phyloP scores from a whole-genome alignment of 495 filamentous ascomycete species.

The Penicillium atrosanguineum region DNA sequence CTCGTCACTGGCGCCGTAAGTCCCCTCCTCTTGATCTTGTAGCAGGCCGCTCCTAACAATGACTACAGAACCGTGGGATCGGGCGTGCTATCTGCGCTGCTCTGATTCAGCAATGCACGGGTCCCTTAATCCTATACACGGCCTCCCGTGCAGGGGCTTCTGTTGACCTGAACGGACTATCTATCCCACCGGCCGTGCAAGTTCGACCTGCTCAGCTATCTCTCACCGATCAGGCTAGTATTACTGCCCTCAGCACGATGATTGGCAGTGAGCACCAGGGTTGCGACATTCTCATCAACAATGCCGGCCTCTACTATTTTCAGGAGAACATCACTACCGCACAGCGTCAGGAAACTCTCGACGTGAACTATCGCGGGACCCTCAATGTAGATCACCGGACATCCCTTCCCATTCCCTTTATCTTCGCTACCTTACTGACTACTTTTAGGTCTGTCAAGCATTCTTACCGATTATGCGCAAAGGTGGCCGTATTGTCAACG shows the following conservation, averaged over 20 bases:
- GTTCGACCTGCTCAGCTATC: not conserved
- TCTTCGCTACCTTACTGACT: too few relatives aligned
- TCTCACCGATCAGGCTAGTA: not conserved
- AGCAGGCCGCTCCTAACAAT: conserved; percentile 14
- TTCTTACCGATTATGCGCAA: conserved; percentile 10
- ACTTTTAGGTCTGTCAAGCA: conserved; percentile 3
- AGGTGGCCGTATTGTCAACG: conserved; percentile 28
- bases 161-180: not conserved
- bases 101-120: not conserved
- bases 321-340: conserved; percentile 1
- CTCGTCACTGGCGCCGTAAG: too few relatives aligned
- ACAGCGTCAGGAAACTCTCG: not conserved
- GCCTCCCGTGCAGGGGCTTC: not conserved
- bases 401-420: too few relatives aligned
- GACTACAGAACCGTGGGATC: conserved; percentile 1
- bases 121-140: not conserved
- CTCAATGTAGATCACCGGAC: conserved; percentile 6
- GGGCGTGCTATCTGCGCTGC: conserved; percentile 3
- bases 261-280: not conserved
- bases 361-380: conserved; percentile 1
- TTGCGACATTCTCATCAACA: conserved; percentile 2
- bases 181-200: not conserved
- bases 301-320: conserved; percentile 1
- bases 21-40: too few relatives aligned
- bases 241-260: not conserved